Evolutionary conservation across 2,329 filamentous ascomycete genomes (phyloP).

Genomic region (Exophiala xenobiotica): DNA sequence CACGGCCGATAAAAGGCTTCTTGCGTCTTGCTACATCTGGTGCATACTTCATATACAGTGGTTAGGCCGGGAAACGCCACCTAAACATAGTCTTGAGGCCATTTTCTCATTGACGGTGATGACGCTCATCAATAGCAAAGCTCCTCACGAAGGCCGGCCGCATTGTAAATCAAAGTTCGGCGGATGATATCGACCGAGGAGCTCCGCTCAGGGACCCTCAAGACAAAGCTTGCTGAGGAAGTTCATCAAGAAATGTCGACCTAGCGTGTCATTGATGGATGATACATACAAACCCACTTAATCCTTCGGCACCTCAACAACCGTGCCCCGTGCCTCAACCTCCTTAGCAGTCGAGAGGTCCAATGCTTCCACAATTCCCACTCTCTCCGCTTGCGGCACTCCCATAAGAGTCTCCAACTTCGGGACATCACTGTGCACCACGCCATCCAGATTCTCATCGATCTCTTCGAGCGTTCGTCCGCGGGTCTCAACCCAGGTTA

Average conservation of each 20-base stretch:
- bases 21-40: no score
- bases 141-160: neutral
- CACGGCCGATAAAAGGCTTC: no score
- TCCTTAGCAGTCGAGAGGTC: conserved; percentile 10
- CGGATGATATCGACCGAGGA: conserved; percentile 15
- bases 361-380: conserved; percentile 14
- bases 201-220: conserved; percentile 32
- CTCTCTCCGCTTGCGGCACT: conserved; percentile 27
- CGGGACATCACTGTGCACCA: conserved; percentile 15
- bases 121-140: no score
- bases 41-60: no score
- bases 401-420: conserved; percentile 12
- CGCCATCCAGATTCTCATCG: conserved; percentile 30
- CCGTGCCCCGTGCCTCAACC: conserved; percentile 3
- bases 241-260: conserved; percentile 36
- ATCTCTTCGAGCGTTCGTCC: conserved; percentile 30
- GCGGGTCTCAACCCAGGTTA: conserved; percentile 28
- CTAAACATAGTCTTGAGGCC: no score
- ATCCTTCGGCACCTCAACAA: conserved; percentile 8
- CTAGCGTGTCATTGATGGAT: conserved; percentile 37
- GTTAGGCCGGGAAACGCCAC: no score
- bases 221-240: conserved; percentile 35
- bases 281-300: conserved; percentile 33
- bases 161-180: neutral
- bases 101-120: no score